phyloP scores from a whole-genome alignment of 106 monocot species.

The Dioscorea dumetorum region DNA sequence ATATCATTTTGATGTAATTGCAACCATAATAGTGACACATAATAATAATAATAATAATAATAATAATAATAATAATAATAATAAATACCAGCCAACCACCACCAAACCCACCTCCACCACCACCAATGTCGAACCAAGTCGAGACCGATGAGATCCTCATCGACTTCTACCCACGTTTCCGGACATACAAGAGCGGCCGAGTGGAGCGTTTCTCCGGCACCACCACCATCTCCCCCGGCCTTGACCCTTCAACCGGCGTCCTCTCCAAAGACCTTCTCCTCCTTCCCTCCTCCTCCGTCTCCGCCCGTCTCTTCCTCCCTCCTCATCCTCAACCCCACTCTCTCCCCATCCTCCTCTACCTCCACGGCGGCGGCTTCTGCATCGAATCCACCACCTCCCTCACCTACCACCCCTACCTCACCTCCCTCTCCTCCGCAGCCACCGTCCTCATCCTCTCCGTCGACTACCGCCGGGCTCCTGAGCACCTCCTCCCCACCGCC shows the following conservation, averaged over 20 bases:
- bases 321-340: not conserved
- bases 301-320: conserved; percentile 4
- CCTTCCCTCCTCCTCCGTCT: not conserved
- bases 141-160: not conserved
- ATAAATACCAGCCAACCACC: too few species aligned
- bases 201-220: not conserved
- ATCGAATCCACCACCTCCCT: not conserved
- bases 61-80: too few species aligned
- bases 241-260: not conserved
- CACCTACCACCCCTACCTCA: conserved; percentile 1
- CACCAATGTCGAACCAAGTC: too few species aligned
- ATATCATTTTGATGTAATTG: too few species aligned
- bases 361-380: conserved; percentile 12
- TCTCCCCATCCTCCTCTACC: conserved; percentile 1
- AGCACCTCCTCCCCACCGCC: conserved; percentile 19
- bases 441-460: not conserved
- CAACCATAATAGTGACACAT: too few species aligned
- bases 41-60: too few species aligned
- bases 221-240: not conserved
- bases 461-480: conserved; percentile 36
- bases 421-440: not conserved
- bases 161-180: not conserved
- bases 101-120: too few species aligned
- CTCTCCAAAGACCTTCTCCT: not conserved
- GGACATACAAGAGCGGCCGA: conserved; percentile 6